Conservation (phyloP, 345 rosid genomes). For the Leavenworthia alabamica region DNA sequence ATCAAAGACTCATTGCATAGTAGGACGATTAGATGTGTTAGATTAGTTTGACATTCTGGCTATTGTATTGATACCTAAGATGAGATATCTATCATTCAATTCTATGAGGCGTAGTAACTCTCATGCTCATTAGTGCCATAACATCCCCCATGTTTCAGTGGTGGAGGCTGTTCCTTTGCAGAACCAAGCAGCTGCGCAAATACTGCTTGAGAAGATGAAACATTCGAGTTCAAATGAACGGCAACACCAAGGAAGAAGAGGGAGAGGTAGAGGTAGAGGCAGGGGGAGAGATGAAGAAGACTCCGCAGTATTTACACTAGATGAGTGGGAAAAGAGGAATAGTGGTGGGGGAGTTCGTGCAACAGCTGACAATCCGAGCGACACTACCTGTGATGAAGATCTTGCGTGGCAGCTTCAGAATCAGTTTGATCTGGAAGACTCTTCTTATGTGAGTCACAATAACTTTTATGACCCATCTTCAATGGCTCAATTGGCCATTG, state of each 20-base stretch:
- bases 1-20: neutral
- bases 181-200: constrained; percentile 91
- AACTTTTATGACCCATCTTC: constrained; percentile 4
- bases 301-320: constrained; percentile 48
- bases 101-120: neutral
- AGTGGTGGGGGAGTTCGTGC: constrained; percentile 27
- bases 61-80: neutral
- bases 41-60: constrained; percentile 1
- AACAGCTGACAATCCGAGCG: constrained; percentile 31
- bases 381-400: constrained; percentile 58
- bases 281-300: constrained; percentile 64
- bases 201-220: constrained; percentile 80
- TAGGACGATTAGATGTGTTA: neutral
- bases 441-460: constrained; percentile 44
- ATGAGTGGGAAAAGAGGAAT: constrained; percentile 69
- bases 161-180: constrained; percentile 66
- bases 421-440: constrained; percentile 76
- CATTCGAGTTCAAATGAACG: constrained; percentile 34
- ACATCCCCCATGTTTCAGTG: constrained; percentile 36
- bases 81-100: neutral
- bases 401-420: constrained; percentile 80
- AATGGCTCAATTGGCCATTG: neutral
- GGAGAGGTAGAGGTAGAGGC: constrained; percentile 46
- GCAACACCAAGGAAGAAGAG: constrained; percentile 41
- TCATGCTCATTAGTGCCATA: neutral